Evolutionary conservation across 495 filamentous ascomycete genomes (phyloP).

Genomic region (Parachaetomium inaequale): DNA sequence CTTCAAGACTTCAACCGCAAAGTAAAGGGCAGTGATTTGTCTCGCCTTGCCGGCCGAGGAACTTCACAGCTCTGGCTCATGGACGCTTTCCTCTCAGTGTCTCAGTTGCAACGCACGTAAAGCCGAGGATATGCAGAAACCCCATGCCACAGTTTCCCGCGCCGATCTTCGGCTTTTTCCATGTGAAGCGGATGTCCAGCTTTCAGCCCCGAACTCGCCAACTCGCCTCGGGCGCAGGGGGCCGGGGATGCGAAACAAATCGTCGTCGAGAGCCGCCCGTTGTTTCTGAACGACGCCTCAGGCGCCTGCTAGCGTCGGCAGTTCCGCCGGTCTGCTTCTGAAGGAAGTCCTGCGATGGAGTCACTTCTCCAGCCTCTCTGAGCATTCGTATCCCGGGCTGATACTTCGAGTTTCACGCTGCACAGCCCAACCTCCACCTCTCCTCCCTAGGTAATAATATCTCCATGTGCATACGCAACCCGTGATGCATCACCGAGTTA

Average conservation of each 20-base stretch:
- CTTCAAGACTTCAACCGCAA: too few relatives aligned
- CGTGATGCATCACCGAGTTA: background rate
- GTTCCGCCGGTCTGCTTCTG: background rate
- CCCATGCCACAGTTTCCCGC: background rate
- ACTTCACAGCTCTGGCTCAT: background rate
- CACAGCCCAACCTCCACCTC: background rate
- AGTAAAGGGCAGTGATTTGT: too few relatives aligned
- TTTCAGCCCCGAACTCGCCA: background rate
- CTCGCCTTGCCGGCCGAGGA: too few relatives aligned
- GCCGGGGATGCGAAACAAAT: constrained; percentile 1
- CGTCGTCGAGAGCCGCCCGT: background rate
- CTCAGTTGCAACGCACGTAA: background rate
- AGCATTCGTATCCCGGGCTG: background rate
- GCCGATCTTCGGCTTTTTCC: background rate
- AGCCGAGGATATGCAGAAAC: background rate
- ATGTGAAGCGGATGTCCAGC: background rate
- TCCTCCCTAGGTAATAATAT: background rate
- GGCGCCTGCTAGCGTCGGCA: background rate
- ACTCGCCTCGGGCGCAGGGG: background rate
- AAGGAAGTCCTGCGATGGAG: background rate
- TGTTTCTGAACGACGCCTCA: background rate
- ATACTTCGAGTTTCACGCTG: background rate
- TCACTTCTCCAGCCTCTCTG: background rate
- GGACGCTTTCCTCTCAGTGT: background rate
- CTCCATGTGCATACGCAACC: too few relatives aligned